Percentiles rank a stretch among this genome's conserved stretches.
phyloP scores from a whole-genome alignment of 345 rosid genomes.

The Dimocarpus longan region DNA sequence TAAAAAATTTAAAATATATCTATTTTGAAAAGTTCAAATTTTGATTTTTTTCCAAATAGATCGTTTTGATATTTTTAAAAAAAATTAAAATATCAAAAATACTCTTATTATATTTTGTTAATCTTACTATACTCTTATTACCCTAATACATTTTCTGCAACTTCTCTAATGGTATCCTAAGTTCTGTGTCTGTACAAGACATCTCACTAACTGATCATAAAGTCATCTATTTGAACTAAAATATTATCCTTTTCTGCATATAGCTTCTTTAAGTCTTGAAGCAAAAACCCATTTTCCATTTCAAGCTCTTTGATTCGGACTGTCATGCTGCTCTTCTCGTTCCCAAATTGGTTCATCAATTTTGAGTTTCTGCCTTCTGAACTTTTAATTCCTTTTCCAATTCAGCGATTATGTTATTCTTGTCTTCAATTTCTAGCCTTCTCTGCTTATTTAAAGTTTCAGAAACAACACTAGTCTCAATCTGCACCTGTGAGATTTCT shows the following conservation, averaged over 20 bases:
- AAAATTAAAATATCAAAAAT: too few species aligned
- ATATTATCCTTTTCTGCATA: not conserved
- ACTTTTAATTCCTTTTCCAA: constrained; percentile 6
- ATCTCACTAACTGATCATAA: not conserved
- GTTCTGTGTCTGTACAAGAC: constrained; percentile 4
- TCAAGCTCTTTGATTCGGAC: not conserved
- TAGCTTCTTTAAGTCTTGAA: not conserved
- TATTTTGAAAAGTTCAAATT: too few species aligned
- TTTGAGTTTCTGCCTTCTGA: not conserved
- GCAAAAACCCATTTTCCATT: constrained; percentile 5
- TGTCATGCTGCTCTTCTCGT: not conserved
- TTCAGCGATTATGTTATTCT: not conserved
- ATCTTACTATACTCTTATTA: too few species aligned
- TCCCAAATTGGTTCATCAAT: not conserved
- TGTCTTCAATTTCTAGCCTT: constrained; percentile 10
- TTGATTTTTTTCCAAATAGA: too few species aligned
- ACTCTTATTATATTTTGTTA: too few species aligned
- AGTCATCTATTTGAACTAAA: constrained; percentile 10
- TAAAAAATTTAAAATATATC: too few species aligned
- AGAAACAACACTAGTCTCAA: not conserved
- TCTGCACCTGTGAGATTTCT: constrained; percentile 1
- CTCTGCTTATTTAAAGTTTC: not conserved
- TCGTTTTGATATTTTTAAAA: too few species aligned
- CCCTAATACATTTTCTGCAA: too few species aligned
- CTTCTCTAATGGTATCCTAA: not conserved